Evolutionary conservation across 257 asterid species (phyloP).

Genomic region (Ophiorrhiza pumila): DNA sequence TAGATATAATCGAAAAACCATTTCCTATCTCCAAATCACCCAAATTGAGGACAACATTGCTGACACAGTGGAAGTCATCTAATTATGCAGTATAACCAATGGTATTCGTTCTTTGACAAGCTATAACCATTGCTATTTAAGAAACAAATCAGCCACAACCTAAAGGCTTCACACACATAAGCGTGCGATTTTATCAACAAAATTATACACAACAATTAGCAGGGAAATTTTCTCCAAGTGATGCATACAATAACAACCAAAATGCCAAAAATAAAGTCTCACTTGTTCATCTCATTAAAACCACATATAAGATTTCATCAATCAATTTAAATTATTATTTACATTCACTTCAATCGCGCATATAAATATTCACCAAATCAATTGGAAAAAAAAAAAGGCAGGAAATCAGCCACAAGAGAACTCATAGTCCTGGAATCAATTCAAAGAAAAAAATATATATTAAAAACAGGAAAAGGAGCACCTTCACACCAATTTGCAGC

Average conservation of each 20-base stretch:
- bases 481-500: slow-evolving; percentile 97
- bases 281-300: too few species aligned
- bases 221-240: background rate
- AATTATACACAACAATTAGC: background rate
- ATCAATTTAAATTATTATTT: too few species aligned
- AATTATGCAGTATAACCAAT: too few species aligned
- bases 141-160: too few species aligned
- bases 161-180: too few species aligned
- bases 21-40: background rate
- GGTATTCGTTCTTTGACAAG: too few species aligned
- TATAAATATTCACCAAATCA: too few species aligned
- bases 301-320: background rate
- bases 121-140: too few species aligned
- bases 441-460: background rate
- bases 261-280: background rate
- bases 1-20: too few species aligned
- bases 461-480: background rate
- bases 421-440: background rate
- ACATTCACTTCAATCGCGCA: background rate
- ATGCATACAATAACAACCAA: background rate
- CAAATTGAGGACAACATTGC: background rate
- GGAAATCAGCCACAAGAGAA: background rate
- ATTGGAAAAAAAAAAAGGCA: too few species aligned
- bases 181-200: background rate
- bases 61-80: too few species aligned